phyloP scores from a whole-genome alignment of 441 rosid genomes.

The Bocquillonia castaneifolia region DNA sequence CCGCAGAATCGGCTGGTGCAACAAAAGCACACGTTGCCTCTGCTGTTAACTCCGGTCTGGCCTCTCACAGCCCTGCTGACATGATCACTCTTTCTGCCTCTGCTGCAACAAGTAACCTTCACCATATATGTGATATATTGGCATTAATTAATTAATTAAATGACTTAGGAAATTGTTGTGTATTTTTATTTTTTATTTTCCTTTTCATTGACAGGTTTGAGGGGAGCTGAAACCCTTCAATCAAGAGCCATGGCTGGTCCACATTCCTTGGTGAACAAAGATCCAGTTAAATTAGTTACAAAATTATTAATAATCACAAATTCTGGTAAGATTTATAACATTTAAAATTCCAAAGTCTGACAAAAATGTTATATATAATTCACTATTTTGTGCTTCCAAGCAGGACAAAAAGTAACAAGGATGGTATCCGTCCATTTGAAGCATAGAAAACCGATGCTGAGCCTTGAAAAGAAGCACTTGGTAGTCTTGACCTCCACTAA shows the following conservation, averaged over 20 bases:
- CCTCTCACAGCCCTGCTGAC: conserved; percentile 10
- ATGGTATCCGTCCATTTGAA: conserved; percentile 1
- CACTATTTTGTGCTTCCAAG: not conserved
- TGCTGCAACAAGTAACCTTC: conserved; percentile 18
- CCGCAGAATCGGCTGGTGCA: conserved; percentile 17
- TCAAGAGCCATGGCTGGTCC: conserved; percentile 1
- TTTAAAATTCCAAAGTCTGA: too few species aligned
- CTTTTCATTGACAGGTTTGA: conserved; percentile 2
- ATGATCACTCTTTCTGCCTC: conserved; percentile 14
- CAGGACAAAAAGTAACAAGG: conserved; percentile 12
- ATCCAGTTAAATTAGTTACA: conserved; percentile 6
- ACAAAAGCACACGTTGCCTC: not conserved
- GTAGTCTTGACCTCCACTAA: conserved; percentile 1
- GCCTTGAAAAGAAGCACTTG: conserved; percentile 5
- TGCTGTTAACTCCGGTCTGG: conserved; percentile 15
- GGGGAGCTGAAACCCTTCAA: conserved; percentile 17
- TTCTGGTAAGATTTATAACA: conserved; percentile 9
- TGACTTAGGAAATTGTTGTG: too few species aligned
- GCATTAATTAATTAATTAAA: too few species aligned
- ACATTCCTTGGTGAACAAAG: conserved; percentile 6
- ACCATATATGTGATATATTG: not conserved
- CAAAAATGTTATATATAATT: not conserved
- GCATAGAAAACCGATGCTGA: conserved; percentile 7
- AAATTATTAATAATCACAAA: conserved; percentile 10
- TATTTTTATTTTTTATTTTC: too few species aligned